Evolutionary conservation across 2,329 filamentous ascomycete species (phyloP).

Genomic region (Dactylellina drechsleri): DNA sequence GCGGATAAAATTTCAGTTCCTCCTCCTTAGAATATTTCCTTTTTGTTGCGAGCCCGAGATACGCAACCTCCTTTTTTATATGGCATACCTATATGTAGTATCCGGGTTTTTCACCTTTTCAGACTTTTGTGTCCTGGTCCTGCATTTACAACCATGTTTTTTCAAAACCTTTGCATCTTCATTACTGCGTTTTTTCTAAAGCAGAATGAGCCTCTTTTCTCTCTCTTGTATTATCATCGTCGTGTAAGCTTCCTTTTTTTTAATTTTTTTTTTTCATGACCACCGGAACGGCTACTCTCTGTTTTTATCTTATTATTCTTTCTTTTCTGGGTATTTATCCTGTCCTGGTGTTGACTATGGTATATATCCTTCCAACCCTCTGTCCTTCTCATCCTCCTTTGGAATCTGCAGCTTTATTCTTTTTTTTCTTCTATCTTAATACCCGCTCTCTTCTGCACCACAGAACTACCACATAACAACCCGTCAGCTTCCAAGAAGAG

Average conservation of each 20-base stretch:
- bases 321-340: slow-evolving; percentile 47
- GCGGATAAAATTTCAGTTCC: slow-evolving; percentile 53
- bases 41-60: slow-evolving; percentile 32
- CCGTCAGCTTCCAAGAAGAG: too few relatives aligned
- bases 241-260: slow-evolving; percentile 22
- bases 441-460: too few relatives aligned
- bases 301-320: slow-evolving; percentile 9
- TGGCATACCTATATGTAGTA: slow-evolving; percentile 31
- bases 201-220: slow-evolving; percentile 34
- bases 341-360: slow-evolving; percentile 53
- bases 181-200: slow-evolving; percentile 27
- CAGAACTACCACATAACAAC: too few relatives aligned
- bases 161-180: slow-evolving; percentile 37
- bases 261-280: slow-evolving; percentile 36
- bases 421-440: not conserved
- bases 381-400: slow-evolving; percentile 12
- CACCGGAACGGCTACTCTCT: slow-evolving; percentile 36
- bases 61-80: slow-evolving; percentile 13
- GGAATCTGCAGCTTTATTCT: slow-evolving; percentile 6
- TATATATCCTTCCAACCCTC: slow-evolving; percentile 31
- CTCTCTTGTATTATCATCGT: slow-evolving; percentile 51
- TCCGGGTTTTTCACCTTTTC: slow-evolving; percentile 18
- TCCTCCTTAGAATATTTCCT: slow-evolving; percentile 28
- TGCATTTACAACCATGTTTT: slow-evolving; percentile 36
- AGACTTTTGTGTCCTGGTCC: not conserved